Evolutionary conservation across 495 filamentous ascomycete species (phyloP), one percentile per base, ranked within the genome.

Genomic region (Tetracladium marchalianum): DNA sequence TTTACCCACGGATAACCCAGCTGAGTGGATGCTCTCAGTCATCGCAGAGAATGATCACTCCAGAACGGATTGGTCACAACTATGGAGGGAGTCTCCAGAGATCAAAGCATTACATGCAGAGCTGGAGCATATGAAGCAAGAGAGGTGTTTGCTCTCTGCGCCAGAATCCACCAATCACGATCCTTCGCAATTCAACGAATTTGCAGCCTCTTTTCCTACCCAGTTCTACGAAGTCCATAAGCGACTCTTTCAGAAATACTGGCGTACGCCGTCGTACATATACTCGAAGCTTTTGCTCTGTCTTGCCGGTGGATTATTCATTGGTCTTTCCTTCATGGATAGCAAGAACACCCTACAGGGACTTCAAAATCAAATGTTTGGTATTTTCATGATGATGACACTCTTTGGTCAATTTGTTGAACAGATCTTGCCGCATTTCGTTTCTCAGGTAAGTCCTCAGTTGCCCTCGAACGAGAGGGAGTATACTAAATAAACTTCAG

Each of bases 1-100:
- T 61, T 81, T 82, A 2, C 47, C 54, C 2, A 80, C 82, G 4
- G 82, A 85, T 16, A 95, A 84, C 65, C 87, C 87, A 18, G 89
- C 89, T 12, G 90, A 96, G 64, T 95, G 85, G 84, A 93, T 95
- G 84, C 71, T 95, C 32, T 87, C 93, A 58, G 82, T 87, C 36
- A 92, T 38, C 56, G 89, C 88, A 1, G 87, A 87, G 12, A 85
- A 84, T 24, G 80, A 77, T 15, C 61, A 71, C 45, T 78, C 78
- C 16, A 75, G 85, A 32, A 74, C 82, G 45, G 85, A 95, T 59
- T 95, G 89, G 89, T 74, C 77, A 55, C 61, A 81, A 39, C 68
- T 80, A 8, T 95, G 89, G 89, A 78, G 80, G 31, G 72, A 84
- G 10, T 85, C 80, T 53, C 64, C 76, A 22, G 90, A 96, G 63